Base-by-base conservation (phyloP, 495 filamentous ascomycete genomes). In the Aspergillus baeticus region DNA sequence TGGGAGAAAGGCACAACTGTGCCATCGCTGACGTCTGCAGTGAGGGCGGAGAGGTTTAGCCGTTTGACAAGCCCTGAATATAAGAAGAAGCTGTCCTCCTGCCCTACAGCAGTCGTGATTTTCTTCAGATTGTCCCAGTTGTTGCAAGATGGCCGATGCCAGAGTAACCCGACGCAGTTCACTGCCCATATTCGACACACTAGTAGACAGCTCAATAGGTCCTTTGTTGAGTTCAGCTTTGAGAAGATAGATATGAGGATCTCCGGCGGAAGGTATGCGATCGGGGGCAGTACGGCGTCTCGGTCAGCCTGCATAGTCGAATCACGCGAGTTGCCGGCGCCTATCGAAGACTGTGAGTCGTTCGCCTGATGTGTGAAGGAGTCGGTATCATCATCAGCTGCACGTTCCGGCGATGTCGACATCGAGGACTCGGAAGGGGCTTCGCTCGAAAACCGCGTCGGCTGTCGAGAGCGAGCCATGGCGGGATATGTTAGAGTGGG, bases 211-310 rank as follows among this genome's bases (percentile, higher is more conserved):
- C 84, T 87, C 58, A 88, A 77, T 57, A 97, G 81, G 64, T 98
- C 94, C 5, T 71, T 69, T 3, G 90, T 79, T 29, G 82, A 84
- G 63, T 70, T 83, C 39, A 99, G 84, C 66, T 91, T 94, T 13
- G 88, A 79, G 73, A 99, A 97, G 52, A 96, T 88, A 65, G 85
- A 82, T 59, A 99, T 97, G 49, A 98, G 81, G 43, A 99, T 87
- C 77, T 99, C 95, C 60, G 91, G 90, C 11, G 95, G 95, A 26
- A 99, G 82, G 41, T 86, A 83, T 46, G 88, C 84, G 59, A 97
- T 86, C 38, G 92, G 92, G 17, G 90, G 85, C 15, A 84, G 61
- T 36, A 73, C 67, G 6, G 78, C 63, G 59, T 83, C 82, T 20
- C 71, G 64, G 60, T 85, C 85, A 63, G 81, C 79, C 56, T 86